Conservation (phyloP, 129 eudicot genomes). For the Glebionis coronaria region DNA sequence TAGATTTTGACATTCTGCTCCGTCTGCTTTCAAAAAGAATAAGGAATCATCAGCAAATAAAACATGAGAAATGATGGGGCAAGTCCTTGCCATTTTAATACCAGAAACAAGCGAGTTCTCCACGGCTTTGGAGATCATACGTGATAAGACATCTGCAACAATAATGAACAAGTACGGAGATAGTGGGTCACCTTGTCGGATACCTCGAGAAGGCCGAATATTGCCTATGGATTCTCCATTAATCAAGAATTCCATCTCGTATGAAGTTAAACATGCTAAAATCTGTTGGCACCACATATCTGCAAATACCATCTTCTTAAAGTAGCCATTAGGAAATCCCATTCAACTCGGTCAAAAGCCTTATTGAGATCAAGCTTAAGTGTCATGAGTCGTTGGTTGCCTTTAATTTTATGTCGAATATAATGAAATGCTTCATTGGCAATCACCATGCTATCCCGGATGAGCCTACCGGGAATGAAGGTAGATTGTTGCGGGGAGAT, state of each 20-base stretch:
- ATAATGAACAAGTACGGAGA: neutral
- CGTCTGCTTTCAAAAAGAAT: too few relatives aligned
- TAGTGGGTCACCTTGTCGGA: neutral
- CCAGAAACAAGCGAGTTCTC: neutral
- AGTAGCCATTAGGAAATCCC: neutral
- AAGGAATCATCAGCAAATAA: neutral
- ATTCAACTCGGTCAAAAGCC: neutral
- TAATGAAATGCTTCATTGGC: too few relatives aligned
- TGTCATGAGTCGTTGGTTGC: too few relatives aligned
- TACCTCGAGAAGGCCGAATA: neutral
- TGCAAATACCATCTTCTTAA: neutral
- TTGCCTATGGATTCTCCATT: neutral
- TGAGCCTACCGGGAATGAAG: too few relatives aligned
- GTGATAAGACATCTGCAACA: neutral
- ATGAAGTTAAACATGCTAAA: neutral
- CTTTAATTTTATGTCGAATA: too few relatives aligned
- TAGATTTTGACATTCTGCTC: too few relatives aligned
- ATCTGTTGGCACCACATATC: neutral
- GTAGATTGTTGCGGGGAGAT: too few relatives aligned
- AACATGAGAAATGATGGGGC: neutral
- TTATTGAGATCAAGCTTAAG: neutral
- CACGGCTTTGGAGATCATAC: neutral
- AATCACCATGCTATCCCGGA: too few relatives aligned
- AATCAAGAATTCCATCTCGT: neutral
- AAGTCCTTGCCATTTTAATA: neutral